Evolutionary conservation across 805 yeast genomes (phyloP).

Genomic region (Sugiyamaella chiloensis): DNA sequence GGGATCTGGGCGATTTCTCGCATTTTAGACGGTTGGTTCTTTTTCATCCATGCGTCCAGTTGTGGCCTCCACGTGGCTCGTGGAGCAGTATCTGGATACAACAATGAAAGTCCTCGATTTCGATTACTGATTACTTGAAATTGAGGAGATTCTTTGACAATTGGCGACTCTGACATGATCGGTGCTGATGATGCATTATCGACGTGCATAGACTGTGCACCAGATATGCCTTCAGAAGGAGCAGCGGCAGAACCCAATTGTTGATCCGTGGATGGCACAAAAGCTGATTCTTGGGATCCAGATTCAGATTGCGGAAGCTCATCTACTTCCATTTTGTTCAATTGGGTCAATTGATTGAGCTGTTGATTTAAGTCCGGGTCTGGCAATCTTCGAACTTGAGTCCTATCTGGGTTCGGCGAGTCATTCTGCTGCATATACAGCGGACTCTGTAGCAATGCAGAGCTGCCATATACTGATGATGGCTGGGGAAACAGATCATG

Average conservation of each 20-base stretch:
- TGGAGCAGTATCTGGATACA: slow-evolving; percentile 40
- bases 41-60: slow-evolving; percentile 36
- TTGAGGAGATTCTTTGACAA: background rate
- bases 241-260: too few relatives aligned
- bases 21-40: slow-evolving; percentile 31
- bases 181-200: background rate
- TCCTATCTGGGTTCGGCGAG: slow-evolving; percentile 5
- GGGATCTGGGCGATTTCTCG: slow-evolving; percentile 22
- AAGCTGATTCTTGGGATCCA: too few relatives aligned
- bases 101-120: slow-evolving; percentile 26
- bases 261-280: too few relatives aligned
- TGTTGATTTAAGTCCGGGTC: too few relatives aligned
- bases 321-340: too few relatives aligned
- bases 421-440: background rate
- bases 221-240: too few relatives aligned
- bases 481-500: slow-evolving; percentile 3
- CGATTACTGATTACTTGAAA: too few relatives aligned
- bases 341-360: too few relatives aligned
- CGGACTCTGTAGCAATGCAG: background rate
- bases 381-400: too few relatives aligned
- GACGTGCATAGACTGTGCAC: too few relatives aligned
- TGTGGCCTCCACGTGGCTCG: slow-evolving; percentile 37
- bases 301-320: too few relatives aligned
- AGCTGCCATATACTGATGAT: background rate
- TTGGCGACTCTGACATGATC: background rate